These are phyloP conservation scores for Vickermania spadyakhi DNA, from an alignment of 208 protist genomes.

Conservation along the genomic window DNA sequence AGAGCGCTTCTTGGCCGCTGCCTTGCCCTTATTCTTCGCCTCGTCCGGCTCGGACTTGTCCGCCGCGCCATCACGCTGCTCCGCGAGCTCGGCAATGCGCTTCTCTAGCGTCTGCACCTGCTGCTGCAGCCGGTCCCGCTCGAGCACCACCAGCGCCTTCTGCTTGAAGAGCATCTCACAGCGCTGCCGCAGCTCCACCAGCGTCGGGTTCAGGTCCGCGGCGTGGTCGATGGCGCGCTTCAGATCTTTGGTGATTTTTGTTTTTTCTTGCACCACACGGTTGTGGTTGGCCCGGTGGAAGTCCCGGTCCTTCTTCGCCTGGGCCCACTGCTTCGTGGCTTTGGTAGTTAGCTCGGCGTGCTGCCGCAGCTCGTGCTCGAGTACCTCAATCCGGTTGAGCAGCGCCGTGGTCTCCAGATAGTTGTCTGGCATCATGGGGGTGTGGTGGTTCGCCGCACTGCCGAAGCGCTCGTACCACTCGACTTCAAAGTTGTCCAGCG, in stretches of 20 bases:
- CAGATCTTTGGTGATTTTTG: conserved; percentile 56
- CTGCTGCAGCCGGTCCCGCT: conserved; percentile 63
- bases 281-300: conserved; percentile 86
- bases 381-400: conserved; percentile 59
- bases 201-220: conserved; percentile 62
- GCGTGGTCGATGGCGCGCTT: conserved; percentile 64
- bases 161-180: conserved; percentile 75
- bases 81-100: conserved; percentile 33
- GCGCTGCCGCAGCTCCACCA: conserved; percentile 72
- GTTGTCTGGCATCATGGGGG: conserved; percentile 68
- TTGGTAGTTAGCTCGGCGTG: conserved; percentile 73
- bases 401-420: conserved; percentile 81
- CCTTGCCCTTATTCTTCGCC: conserved; percentile 12
- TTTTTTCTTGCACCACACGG: conserved; percentile 84
- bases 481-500: conserved; percentile 77
- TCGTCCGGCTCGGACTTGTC: conserved; percentile 2
- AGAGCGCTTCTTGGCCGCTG: background rate
- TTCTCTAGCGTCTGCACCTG: conserved; percentile 56
- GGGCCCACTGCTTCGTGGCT: conserved; percentile 62
- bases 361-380: conserved; percentile 72
- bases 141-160: conserved; percentile 72
- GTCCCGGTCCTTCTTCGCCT: conserved; percentile 82
- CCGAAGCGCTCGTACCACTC: conserved; percentile 83
- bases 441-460: conserved; percentile 29
- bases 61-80: conserved; percentile 8